phyloP scores from a whole-genome alignment of 2,329 filamentous ascomycete genomes.

The Cadophora sp. region DNA sequence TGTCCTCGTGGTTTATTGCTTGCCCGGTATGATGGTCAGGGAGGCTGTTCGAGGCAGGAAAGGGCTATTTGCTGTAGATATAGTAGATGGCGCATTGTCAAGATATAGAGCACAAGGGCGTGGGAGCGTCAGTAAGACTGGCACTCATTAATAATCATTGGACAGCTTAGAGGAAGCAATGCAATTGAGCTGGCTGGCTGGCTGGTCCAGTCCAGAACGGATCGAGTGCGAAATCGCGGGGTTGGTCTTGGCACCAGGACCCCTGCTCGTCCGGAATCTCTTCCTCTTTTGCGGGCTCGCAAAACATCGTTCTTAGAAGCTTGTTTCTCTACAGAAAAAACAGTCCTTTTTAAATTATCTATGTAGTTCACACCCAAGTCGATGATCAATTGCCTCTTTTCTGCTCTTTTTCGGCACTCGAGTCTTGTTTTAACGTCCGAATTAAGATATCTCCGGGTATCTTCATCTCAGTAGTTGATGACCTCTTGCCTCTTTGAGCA shows the following conservation, averaged over 20 bases:
- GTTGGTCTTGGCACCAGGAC: slow-evolving; percentile 1
- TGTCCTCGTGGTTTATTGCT: not conserved
- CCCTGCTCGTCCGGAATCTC: too few relatives aligned
- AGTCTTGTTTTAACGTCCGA: too few relatives aligned
- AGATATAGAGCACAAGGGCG: not conserved
- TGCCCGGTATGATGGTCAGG: not conserved
- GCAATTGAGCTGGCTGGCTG: not conserved
- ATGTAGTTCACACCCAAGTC: too few relatives aligned
- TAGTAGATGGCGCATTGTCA: not conserved
- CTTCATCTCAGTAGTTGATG: too few relatives aligned
- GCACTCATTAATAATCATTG: not conserved
- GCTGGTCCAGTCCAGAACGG: not conserved
- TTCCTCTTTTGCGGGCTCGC: too few relatives aligned
- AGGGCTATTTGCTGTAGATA: not conserved
- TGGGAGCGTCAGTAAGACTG: not conserved
- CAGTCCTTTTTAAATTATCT: too few relatives aligned
- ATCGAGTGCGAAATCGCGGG: slow-evolving; percentile 5
- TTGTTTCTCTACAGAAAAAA: too few relatives aligned
- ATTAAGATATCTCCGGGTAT: too few relatives aligned
- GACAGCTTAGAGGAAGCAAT: not conserved
- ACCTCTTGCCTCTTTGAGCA: too few relatives aligned
- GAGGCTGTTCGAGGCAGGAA: not conserved
- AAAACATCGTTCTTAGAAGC: too few relatives aligned
- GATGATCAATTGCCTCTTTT: too few relatives aligned
- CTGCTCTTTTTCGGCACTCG: too few relatives aligned